These are phyloP conservation scores for Lactifluus hygrophoroides DNA, from an alignment of 768 basidiomycete genomes.

Conservation along the genomic window DNA sequence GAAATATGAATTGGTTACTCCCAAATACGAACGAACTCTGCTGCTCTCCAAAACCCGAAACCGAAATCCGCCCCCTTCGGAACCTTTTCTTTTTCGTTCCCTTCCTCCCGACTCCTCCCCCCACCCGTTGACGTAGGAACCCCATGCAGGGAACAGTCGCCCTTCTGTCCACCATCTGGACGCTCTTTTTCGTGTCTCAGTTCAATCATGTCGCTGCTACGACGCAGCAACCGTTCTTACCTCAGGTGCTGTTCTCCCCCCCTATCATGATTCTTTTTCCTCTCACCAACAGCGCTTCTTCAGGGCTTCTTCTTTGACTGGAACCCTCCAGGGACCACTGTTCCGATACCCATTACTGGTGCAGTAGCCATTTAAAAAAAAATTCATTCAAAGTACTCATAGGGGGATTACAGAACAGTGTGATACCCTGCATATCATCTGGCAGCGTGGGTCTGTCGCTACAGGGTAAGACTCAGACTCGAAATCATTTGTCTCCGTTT, in stretches of 20 bases:
- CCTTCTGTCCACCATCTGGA: not conserved
- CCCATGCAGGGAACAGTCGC: not conserved
- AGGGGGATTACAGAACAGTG: constrained; percentile 27
- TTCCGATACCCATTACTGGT: constrained; percentile 30
- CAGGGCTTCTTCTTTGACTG: constrained; percentile 29
- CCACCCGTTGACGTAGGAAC: not conserved
- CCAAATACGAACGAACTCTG: too few relatives aligned
- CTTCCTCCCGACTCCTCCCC: not conserved
- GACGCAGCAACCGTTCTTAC: not conserved
- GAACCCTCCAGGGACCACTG: constrained; percentile 23
- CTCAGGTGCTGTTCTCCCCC: constrained; percentile 5
- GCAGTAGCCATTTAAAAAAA: not conserved
- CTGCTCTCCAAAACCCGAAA: too few relatives aligned
- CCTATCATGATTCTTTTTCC: not conserved
- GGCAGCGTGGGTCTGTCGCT: constrained; percentile 23
- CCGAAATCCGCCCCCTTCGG: not conserved
- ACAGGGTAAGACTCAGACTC: constrained; percentile 24
- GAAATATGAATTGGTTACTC: not conserved
- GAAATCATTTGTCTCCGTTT: too few relatives aligned
- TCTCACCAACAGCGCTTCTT: not conserved
- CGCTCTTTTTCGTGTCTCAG: not conserved
- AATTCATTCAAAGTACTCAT: too few relatives aligned
- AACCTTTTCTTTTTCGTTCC: too few relatives aligned
- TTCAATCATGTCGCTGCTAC: not conserved
- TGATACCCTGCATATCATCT: constrained; percentile 27